Conservation (phyloP, 228 moss, liverwort and hornwort genomes). For the Sphagnum magellanicum region DNA sequence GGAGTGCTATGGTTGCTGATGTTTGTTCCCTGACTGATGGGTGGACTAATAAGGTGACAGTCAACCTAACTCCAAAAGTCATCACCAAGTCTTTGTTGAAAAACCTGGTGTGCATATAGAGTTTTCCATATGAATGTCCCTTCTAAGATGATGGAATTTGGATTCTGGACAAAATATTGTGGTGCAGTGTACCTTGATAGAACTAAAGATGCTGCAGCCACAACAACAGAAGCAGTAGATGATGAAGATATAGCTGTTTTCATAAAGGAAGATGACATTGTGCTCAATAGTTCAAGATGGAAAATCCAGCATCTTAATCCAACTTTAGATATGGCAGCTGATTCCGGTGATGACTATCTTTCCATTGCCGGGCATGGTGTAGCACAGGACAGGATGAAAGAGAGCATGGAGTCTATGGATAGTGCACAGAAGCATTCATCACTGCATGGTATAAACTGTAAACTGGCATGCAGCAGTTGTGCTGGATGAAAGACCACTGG, state of each 20-base stretch:
- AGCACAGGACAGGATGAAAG: constrained; percentile 77
- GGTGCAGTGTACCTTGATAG: constrained; percentile 91
- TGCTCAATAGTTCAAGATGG: constrained; percentile 55
- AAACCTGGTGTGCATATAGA: constrained; percentile 87
- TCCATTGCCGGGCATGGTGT: constrained; percentile 79
- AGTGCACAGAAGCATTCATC: constrained; percentile 28
- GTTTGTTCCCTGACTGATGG: constrained; percentile 91
- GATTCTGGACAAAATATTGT: constrained; percentile 98
- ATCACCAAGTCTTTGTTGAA: constrained; percentile 99
- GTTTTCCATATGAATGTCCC: constrained; percentile 87
- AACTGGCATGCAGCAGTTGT: constrained; percentile 96
- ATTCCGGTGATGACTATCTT: constrained; percentile 84
- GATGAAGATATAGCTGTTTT: constrained; percentile 96
- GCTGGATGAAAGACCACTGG: constrained; percentile 70
- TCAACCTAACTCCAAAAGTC: constrained; percentile 92
- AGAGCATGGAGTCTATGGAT: constrained; percentile 46
- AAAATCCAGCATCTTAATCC: constrained; percentile 88
- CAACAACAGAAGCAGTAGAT: constrained; percentile 91
- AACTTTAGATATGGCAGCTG: constrained; percentile 86
- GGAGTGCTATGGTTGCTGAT: constrained; percentile 95
- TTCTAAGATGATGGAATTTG: constrained; percentile 75
- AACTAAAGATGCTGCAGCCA: constrained; percentile 89
- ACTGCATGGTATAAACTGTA: constrained; percentile 82
- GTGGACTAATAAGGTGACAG: constrained; percentile 86
- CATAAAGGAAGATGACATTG: constrained; percentile 80